These are phyloP conservation scores for Fusarium nurragi DNA, from an alignment of 2,329 filamentous ascomycete species.

Conservation along the genomic window DNA sequence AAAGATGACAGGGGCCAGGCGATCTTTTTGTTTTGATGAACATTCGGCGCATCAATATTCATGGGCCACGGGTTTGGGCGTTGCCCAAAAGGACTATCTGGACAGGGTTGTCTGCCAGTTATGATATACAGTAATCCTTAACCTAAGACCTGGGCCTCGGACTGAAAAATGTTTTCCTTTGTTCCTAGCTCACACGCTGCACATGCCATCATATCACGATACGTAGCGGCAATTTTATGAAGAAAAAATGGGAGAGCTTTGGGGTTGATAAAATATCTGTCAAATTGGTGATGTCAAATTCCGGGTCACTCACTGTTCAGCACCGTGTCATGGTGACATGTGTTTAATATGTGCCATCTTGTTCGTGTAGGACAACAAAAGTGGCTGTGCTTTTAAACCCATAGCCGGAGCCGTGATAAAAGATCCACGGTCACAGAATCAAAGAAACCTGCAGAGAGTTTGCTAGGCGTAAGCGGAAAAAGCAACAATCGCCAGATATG, in stretches of 20 bases:
- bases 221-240: constrained; percentile 47
- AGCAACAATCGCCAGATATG: not conserved
- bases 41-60: constrained; percentile 50
- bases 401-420: too few species aligned
- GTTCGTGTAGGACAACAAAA: not conserved
- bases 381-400: not conserved
- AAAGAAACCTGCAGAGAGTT: not conserved
- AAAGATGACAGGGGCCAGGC: constrained; percentile 39
- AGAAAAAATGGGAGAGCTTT: constrained; percentile 51
- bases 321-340: not conserved
- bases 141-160: constrained; percentile 30
- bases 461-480: not conserved
- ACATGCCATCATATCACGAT: constrained; percentile 46
- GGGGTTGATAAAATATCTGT: constrained; percentile 47
- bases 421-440: not conserved
- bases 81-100: constrained; percentile 55
- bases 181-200: constrained; percentile 49
- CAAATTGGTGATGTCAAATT: constrained; percentile 48
- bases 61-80: constrained; percentile 54
- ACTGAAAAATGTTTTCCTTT: constrained; percentile 51
- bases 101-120: constrained; percentile 55
- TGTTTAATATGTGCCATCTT: not conserved
- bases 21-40: constrained; percentile 48
- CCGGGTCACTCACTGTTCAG: not conserved
- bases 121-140: constrained; percentile 45